These are phyloP conservation scores for Wallacemonas rigidus DNA, from an alignment of 208 protist genomes.

Conservation along the genomic window DNA sequence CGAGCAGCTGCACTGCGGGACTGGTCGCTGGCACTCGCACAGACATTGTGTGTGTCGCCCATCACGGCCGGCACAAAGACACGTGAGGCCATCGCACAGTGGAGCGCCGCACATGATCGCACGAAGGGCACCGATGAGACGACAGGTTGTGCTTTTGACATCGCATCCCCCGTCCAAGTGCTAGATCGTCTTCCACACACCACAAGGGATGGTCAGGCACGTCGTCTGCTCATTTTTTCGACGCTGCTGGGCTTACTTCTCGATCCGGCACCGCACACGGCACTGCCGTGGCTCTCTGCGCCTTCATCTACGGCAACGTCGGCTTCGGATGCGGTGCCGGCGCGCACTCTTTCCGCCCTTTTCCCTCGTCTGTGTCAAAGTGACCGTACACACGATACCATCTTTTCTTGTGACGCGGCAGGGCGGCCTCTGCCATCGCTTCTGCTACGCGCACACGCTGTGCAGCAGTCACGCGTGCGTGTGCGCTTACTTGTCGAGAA, in stretches of 20 bases:
- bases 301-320: not conserved
- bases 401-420: slow-evolving; percentile 2
- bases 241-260: slow-evolving; percentile 21
- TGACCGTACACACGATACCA: not conserved
- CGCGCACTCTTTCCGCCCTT: not conserved
- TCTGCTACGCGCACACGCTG: not conserved
- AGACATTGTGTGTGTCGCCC: not conserved
- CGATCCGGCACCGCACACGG: not conserved
- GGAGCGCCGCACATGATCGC: too few species aligned
- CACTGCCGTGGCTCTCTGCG: slow-evolving; percentile 20
- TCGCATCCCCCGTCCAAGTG: not conserved
- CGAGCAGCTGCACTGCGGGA: slow-evolving; percentile 1
- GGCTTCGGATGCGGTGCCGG: not conserved
- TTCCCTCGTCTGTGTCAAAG: not conserved
- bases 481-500: not conserved
- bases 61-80: not conserved
- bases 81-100: not conserved
- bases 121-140: too few species aligned
- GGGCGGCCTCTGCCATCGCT: not conserved
- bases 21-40: not conserved
- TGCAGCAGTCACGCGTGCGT: not conserved
- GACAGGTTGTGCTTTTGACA: not conserved
- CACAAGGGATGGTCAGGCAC: not conserved
- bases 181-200: not conserved
- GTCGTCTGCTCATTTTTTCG: not conserved